phyloP scores from a whole-genome alignment of 2,329 filamentous ascomycete genomes.

The Microthyrium microscopicum region DNA sequence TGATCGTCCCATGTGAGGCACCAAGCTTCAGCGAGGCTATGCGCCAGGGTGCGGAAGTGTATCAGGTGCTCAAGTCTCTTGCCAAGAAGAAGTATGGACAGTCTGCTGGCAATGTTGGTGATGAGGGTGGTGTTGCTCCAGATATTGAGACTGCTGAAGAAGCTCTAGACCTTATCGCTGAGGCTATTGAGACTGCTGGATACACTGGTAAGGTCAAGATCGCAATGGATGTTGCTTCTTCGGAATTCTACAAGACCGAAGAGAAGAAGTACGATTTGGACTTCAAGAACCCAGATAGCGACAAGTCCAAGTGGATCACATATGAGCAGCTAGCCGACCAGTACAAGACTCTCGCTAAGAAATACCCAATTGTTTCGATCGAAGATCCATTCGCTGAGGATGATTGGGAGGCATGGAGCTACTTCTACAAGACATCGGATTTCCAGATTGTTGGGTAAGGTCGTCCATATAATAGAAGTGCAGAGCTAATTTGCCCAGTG shows the following conservation, averaged over 20 bases:
- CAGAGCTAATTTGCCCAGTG: conserved; percentile 29
- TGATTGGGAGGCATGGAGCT: conserved; percentile 99
- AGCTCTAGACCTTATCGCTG: conserved; percentile 89
- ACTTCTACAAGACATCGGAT: conserved; percentile 98
- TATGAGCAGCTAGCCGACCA: conserved; percentile 92
- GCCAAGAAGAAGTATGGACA: conserved; percentile 99
- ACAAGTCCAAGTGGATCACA: conserved; percentile 92
- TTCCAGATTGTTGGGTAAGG: conserved; percentile 79
- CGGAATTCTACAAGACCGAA: conserved; percentile 94
- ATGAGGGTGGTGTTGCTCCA: conserved; percentile 98
- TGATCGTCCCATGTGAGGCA: conserved; percentile 47
- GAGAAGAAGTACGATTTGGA: conserved; percentile 99
- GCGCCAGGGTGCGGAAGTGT: conserved; percentile 92
- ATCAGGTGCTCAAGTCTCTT: conserved; percentile 91
- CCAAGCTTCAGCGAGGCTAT: conserved; percentile 89
- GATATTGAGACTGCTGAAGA: conserved; percentile 96
- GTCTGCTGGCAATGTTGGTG: conserved; percentile 95
- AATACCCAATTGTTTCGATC: conserved; percentile 97
- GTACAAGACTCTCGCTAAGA: conserved; percentile 74
- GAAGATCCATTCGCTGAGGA: conserved; percentile 99
- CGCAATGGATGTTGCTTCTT: conserved; percentile 97
- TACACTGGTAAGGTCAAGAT: conserved; percentile 96
- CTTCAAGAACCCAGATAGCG: conserved; percentile 99
- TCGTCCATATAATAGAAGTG: conserved; percentile 5
- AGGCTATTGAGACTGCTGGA: conserved; percentile 84